Base-by-base conservation (phyloP, 2,329 filamentous ascomycete genomes). In the Elsinoe fawcettii region DNA sequence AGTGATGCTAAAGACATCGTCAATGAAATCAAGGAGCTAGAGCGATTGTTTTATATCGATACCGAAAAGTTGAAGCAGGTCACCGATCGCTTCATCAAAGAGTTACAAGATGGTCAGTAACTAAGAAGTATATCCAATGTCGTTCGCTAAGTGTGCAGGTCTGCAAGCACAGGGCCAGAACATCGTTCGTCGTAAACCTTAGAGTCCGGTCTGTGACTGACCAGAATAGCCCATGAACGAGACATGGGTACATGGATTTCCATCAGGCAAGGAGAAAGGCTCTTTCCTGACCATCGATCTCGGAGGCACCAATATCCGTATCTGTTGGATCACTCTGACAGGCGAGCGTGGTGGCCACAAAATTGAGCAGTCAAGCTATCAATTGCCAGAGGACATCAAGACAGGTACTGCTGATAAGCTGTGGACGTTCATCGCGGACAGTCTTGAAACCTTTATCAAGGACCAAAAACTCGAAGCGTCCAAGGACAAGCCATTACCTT, bases 291-390 rank as follows among this genome's bases (percentile, higher is more conserved):
- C 92, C 61, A 80, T 97, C 55, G 92, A 97, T 69, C 95, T 97
- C 88, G 92, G 92, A 60, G 92, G 92, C 66, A 97, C 92, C 67
- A 96, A 96, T 74, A 76, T 97, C 60, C 87, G 92, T 70, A 90
- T 97, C 63, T 97, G 92, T 74, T 88, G 96, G 74, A 92, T 97
- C 69, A 90, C 85, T 58, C 76, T 97, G 68, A 90, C 88, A 16
- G 85, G 95, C 58, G 83, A 88, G 68, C 90, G 91, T 75, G 92
- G 90, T 56, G 89, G 93, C 70, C 96, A 96, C 73, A 90, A 96
- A 68, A 95, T 96, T 67, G 90, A 91, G 64, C 92, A 96, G 75
- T 95, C 90, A 66, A 96, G 96, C 75, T 97, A 96, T 74, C 85
- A 87, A 60, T 91, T 96, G 83, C 90, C 92, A 1, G 89, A 95